Conservation (phyloP, 768 basidiomycete species). For the Trametes cingulata region DNA sequence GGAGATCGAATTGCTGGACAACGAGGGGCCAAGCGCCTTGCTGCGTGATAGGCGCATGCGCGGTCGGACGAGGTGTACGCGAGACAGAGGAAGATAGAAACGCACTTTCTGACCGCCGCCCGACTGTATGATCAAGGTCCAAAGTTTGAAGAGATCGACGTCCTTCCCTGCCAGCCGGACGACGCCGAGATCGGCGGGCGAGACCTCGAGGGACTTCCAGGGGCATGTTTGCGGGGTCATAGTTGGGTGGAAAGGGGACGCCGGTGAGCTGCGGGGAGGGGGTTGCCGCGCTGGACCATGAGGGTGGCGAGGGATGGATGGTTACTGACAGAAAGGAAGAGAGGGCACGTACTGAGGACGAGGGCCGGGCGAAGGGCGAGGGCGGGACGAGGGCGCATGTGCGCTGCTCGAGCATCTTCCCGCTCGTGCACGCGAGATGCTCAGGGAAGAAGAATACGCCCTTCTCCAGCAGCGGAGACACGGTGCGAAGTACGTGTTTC, state of each 20-base stretch:
- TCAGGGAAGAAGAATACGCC: conserved; percentile 24
- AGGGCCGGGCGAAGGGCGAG: too few species aligned
- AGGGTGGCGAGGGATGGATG: conserved; percentile 61
- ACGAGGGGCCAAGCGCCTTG: conserved; percentile 61
- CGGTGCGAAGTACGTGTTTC: conserved; percentile 13
- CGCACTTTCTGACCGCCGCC: conserved; percentile 68
- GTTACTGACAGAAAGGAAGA: too few species aligned
- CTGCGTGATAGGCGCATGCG: conserved; percentile 19
- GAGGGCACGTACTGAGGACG: too few species aligned
- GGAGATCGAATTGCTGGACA: conserved; percentile 46
- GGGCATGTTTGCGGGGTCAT: conserved; percentile 62
- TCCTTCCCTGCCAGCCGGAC: conserved; percentile 74
- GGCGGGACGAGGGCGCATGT: too few species aligned
- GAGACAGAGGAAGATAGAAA: neutral
- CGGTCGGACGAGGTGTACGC: conserved; percentile 2
- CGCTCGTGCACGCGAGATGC: conserved; percentile 29
- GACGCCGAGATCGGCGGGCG: conserved; percentile 55
- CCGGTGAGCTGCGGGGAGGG: conserved; percentile 77
- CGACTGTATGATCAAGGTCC: conserved; percentile 55
- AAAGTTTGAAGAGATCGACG: conserved; percentile 74
- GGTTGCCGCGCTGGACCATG: conserved; percentile 57
- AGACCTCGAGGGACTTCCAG: conserved; percentile 68
- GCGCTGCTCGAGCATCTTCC: too few species aligned
- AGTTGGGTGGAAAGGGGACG: conserved; percentile 51
- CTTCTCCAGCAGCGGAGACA: conserved; percentile 13